Base-by-base conservation (phyloP, 2,329 filamentous ascomycete genomes). In the Colletotrichum salicis region DNA sequence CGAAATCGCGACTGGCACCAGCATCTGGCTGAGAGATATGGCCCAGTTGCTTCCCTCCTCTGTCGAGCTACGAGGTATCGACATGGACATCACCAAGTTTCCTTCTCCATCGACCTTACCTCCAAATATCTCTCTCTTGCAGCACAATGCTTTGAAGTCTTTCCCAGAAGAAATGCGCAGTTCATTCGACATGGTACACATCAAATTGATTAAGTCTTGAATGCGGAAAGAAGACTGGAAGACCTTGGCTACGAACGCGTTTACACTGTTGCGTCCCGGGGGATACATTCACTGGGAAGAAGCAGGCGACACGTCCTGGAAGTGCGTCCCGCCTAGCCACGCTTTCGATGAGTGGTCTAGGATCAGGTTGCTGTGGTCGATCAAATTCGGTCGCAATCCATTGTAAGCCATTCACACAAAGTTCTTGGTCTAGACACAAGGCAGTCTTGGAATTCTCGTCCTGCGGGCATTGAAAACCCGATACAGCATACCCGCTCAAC, bases 11-110 rank as follows among this genome's bases (percentile, higher is more conserved):
- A 73, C 74, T 3, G 75, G 74, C n/a, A 76, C 74, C 1, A 75
- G 71, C 4, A 63, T 77, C n/a, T 77, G 75, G 74, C 75, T 76
- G 13, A 54, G 29, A 11, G 73, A 76, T 35, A 61, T 76, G 33
- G 73, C 75, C 7, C 27, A 55, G 4, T 48, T 61, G 15, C 60
- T 77, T 4, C 70, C 74, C 0, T 19, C 41, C 1, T 37, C 63
- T 10, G 52, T 74, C 15, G 56, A 65, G 24, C 55, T 77, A 8
- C 54, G 71, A 27, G 75, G 76, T 3, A 74, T 64, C 51, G 75
- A 76, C 55, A 64, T 75, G 35, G 75, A 76, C 48, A 31, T 65
- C 4, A 72, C 71, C 7, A 76, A 76, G 48, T 76, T 76, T 31
- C 74, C 72, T 3, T 29, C 51, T 4, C 22, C 66, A 2, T 48